Percentiles rank a stretch among this genome's conserved stretches.
phyloP scores from a whole-genome alignment of 2,329 filamentous ascomycete genomes.

The Aureobasidium sp. region DNA sequence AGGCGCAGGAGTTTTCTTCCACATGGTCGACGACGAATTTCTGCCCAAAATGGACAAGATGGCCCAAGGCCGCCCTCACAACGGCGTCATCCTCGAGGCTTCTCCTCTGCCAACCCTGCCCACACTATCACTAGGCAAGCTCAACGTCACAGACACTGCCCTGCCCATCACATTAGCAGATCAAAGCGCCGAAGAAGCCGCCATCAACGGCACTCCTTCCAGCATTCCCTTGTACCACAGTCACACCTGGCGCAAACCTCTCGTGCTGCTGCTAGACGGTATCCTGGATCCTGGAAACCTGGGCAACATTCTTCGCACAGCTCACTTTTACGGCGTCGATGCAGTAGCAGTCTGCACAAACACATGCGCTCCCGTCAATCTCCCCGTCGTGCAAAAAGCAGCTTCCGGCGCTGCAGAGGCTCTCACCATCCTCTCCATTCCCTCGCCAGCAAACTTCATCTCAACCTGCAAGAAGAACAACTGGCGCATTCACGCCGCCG shows the following conservation, averaged over 20 bases:
- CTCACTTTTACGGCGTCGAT: constrained; percentile 83
- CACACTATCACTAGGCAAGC: constrained; percentile 27
- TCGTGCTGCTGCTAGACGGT: constrained; percentile 67
- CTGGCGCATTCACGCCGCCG: constrained; percentile 80
- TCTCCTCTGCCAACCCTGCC: constrained; percentile 65
- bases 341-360: constrained; percentile 70
- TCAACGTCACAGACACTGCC: constrained; percentile 32
- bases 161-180: constrained; percentile 61
- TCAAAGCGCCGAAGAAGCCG: constrained; percentile 60
- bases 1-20: constrained; percentile 47
- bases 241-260: constrained; percentile 50
- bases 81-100: constrained; percentile 80
- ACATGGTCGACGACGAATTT: constrained; percentile 54
- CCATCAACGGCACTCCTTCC: constrained; percentile 60
- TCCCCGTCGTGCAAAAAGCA: constrained; percentile 76
- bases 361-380: constrained; percentile 64
- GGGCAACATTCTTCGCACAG: constrained; percentile 80
- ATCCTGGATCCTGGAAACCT: constrained; percentile 80
- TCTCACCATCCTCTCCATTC: constrained; percentile 64
- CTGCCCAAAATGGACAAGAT: constrained; percentile 69
- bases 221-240: constrained; percentile 23
- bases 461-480: constrained; percentile 59
- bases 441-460: constrained; percentile 63
- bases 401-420: constrained; percentile 82
- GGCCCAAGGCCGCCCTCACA: constrained; percentile 76